Conservation (phyloP, 257 asterid genomes). For the Eustoma russellianum region DNA sequence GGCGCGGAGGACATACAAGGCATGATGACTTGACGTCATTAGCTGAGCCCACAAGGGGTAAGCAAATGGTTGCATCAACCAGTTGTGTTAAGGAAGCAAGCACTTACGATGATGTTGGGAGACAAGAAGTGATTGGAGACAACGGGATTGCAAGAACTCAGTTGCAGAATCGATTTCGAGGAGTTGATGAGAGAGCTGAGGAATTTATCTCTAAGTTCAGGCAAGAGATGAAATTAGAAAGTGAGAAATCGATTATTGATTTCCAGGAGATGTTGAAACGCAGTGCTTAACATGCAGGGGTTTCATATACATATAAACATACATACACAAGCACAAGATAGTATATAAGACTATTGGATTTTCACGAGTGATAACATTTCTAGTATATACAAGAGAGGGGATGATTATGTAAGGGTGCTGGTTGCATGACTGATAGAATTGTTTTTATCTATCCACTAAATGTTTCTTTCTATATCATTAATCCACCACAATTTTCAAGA, state of each 20-base stretch:
- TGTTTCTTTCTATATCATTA: no score
- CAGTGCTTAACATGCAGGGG: constrained; percentile 23
- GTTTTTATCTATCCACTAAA: no score
- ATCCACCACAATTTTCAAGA: no score
- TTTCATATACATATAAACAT: no score
- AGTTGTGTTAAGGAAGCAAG: background rate
- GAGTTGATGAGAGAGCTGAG: constrained; percentile 47
- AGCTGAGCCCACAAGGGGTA: background rate
- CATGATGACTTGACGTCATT: background rate
- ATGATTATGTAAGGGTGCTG: no score
- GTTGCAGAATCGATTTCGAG: constrained; percentile 21
- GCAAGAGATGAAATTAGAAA: constrained; percentile 50
- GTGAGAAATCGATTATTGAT: constrained; percentile 51
- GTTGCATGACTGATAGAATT: no score
- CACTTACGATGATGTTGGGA: constrained; percentile 1
- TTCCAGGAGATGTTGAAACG: constrained; percentile 62
- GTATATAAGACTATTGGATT: no score
- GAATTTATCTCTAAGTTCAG: constrained; percentile 48
- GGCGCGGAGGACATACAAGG: background rate
- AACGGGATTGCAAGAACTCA: constrained; percentile 12
- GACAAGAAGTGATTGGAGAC: background rate
- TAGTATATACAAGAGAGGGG: background rate
- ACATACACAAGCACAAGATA: background rate
- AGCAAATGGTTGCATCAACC: constrained; percentile 19
- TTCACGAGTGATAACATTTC: background rate